phyloP scores from a whole-genome alignment of 805 yeast genomes.

The Yamadazyma sp. region DNA sequence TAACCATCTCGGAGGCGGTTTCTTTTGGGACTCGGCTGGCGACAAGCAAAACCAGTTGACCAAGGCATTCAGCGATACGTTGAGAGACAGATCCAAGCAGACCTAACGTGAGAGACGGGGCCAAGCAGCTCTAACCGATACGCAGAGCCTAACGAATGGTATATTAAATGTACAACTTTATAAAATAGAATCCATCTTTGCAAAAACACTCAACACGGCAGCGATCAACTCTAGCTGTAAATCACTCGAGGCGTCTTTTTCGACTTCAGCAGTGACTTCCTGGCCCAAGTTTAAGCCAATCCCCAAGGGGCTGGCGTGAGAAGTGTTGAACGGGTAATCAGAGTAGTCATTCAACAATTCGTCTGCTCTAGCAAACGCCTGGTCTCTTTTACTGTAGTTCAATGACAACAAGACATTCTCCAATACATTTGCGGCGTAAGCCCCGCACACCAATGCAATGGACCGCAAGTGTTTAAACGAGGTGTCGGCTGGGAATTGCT shows the following conservation, averaged over 20 bases:
- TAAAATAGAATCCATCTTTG: conserved; percentile 88
- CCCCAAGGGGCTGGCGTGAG: conserved; percentile 60
- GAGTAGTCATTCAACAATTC: conserved; percentile 80
- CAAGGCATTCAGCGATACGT: not conserved
- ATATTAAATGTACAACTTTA: conserved; percentile 26
- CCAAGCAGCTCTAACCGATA: too few relatives aligned
- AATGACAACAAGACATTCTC: conserved; percentile 80
- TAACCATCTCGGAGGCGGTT: conserved; percentile 69
- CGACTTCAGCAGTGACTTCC: conserved; percentile 55
- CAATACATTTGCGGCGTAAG: conserved; percentile 94
- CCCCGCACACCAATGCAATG: conserved; percentile 78
- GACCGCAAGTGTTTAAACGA: conserved; percentile 74
- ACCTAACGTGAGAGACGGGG: not conserved
- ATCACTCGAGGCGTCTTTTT: conserved; percentile 49
- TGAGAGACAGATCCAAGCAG: conserved; percentile 4
- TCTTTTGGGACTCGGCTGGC: conserved; percentile 95
- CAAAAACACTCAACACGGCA: conserved; percentile 85
- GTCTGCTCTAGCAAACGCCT: conserved; percentile 92
- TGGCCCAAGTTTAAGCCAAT: conserved; percentile 68
- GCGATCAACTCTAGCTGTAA: conserved; percentile 86
- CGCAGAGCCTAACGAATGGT: too few relatives aligned
- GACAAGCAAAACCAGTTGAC: conserved; percentile 36
- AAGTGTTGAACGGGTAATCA: conserved; percentile 74
- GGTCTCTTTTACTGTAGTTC: conserved; percentile 85
- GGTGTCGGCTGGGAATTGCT: conserved; percentile 66